phyloP scores from a whole-genome alignment of 2,329 filamentous ascomycete species.

The Exserohilum rostratum region DNA sequence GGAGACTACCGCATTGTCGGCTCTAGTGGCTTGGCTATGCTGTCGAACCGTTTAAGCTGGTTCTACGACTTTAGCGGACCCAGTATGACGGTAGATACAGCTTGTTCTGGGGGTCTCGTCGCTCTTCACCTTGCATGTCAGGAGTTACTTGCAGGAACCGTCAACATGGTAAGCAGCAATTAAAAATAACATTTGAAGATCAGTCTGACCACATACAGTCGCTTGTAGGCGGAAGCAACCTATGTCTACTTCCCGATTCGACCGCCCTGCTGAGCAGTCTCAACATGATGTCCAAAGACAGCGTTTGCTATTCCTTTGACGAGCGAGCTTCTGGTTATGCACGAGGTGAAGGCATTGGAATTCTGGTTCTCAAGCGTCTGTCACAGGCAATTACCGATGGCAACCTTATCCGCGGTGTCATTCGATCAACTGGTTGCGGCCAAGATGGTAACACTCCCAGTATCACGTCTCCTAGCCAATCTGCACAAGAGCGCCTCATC shows the following conservation, averaged over 20 bases:
- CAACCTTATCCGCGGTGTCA: conserved; percentile 37
- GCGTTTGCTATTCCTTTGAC: conserved; percentile 50
- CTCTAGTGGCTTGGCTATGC: conserved; percentile 15
- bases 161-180: conserved; percentile 15
- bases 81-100: conserved; percentile 35
- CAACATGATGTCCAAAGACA: conserved; percentile 38
- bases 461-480: conserved; percentile 48
- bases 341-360: conserved; percentile 63
- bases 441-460: conserved; percentile 26
- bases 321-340: conserved; percentile 66
- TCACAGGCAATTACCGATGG: conserved; percentile 22
- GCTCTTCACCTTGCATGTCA: conserved; percentile 31
- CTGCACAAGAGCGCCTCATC: conserved; percentile 46
- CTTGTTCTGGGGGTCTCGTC: conserved; percentile 33
- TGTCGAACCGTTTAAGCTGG: conserved; percentile 30
- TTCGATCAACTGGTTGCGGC: conserved; percentile 33
- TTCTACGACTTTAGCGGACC: conserved; percentile 36
- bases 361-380: conserved; percentile 34
- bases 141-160: conserved; percentile 15
- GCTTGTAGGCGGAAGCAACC: conserved; percentile 21
- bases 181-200: too few relatives aligned
- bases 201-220: conserved; percentile 3
- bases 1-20: conserved; percentile 15
- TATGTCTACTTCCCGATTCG: conserved; percentile 19
- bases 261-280: conserved; percentile 13